These are phyloP conservation scores for Candida nonsorbophila DNA, from an alignment of 805 yeast species.

Conservation along the genomic window DNA sequence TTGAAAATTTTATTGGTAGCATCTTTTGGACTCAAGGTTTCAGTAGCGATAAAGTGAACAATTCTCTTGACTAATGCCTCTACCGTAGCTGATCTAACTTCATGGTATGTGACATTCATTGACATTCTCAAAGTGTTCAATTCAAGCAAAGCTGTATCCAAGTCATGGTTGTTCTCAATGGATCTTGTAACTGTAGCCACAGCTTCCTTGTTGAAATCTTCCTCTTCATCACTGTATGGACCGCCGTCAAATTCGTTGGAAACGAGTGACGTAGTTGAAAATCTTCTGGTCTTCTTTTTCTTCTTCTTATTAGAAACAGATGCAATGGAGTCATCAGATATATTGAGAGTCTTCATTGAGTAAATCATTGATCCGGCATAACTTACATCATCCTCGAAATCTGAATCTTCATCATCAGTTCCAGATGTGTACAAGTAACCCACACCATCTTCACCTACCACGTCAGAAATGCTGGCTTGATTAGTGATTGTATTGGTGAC, in stretches of 20 bases:
- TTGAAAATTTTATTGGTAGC: slow-evolving; percentile 73
- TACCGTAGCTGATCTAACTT: slow-evolving; percentile 79
- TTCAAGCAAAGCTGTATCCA: slow-evolving; percentile 89
- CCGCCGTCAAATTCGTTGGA: slow-evolving; percentile 46
- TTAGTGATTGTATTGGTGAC: slow-evolving; percentile 2
- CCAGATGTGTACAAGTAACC: slow-evolving; percentile 49
- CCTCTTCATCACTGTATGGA: slow-evolving; percentile 41
- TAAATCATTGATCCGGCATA: slow-evolving; percentile 8
- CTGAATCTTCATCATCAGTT: slow-evolving; percentile 27
- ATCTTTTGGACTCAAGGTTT: slow-evolving; percentile 67
- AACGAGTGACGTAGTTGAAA: slow-evolving; percentile 30
- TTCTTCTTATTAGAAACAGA: slow-evolving; percentile 44
- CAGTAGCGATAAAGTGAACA: slow-evolving; percentile 69
- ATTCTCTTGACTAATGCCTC: slow-evolving; percentile 67
- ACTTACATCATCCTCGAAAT: slow-evolving; percentile 37
- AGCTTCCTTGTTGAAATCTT: slow-evolving; percentile 86
- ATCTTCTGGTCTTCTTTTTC: slow-evolving; percentile 26
- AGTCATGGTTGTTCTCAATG: slow-evolving; percentile 83
- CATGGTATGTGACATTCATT: slow-evolving; percentile 92
- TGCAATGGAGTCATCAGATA: slow-evolving; percentile 56
- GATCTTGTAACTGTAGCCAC: slow-evolving; percentile 90
- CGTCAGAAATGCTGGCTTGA: slow-evolving; percentile 33
- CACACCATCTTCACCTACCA: slow-evolving; percentile 46
- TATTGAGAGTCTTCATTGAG: slow-evolving; percentile 37
- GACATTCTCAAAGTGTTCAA: slow-evolving; percentile 95